These are phyloP conservation scores for Micractinium conductrix DNA, from an alignment of 139 green algal species.

Conservation along the genomic window DNA sequence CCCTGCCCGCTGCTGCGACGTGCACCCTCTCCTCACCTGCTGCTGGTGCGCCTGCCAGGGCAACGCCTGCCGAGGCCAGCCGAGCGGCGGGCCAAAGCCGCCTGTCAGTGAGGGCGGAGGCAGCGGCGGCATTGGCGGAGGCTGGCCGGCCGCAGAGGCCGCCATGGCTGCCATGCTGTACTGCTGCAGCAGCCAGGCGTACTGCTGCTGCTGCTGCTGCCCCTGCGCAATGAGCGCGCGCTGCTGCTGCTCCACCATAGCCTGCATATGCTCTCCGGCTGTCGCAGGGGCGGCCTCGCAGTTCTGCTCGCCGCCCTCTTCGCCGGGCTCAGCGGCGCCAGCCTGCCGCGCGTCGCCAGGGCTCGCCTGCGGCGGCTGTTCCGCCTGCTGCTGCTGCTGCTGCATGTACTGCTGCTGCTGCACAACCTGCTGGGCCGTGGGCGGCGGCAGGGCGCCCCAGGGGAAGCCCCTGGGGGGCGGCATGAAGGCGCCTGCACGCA, in stretches of 20 bases:
- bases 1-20: too few relatives aligned
- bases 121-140: slow-evolving; percentile 3
- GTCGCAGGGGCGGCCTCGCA: neutral
- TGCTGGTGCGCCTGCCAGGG: slow-evolving; percentile 20
- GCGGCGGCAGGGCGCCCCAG: neutral
- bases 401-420: slow-evolving; percentile 7
- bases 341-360: neutral
- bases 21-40: neutral
- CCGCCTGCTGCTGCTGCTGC: neutral
- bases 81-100: neutral
- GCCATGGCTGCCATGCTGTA: slow-evolving; percentile 25
- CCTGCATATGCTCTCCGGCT: neutral
- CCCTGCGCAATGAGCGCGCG: slow-evolving; percentile 11
- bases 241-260: slow-evolving; percentile 5
- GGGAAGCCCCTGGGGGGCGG: neutral
- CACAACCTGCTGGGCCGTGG: neutral
- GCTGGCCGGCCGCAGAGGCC: neutral
- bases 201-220: slow-evolving; percentile 25
- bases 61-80: neutral
- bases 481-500: neutral
- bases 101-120: neutral
- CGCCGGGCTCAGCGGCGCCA: neutral
- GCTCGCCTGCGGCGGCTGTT: slow-evolving; percentile 1
- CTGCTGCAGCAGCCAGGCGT: slow-evolving; percentile 32
- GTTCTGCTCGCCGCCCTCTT: too few relatives aligned